phyloP scores from a whole-genome alignment of 1,284 basidiomycete genomes.

The Sporisorium iseilematis-ciliati region DNA sequence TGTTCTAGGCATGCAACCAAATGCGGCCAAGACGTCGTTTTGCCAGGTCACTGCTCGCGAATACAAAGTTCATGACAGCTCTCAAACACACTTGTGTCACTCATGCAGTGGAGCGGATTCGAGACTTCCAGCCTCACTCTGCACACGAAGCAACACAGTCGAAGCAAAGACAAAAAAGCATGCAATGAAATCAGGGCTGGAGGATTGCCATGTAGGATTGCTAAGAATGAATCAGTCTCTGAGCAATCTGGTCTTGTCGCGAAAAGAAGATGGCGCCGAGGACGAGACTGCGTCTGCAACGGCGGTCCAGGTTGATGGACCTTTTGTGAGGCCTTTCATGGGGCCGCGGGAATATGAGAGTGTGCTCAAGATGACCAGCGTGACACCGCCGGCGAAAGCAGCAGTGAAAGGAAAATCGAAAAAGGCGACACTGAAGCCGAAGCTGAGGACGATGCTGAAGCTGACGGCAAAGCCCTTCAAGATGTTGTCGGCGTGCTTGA shows the following conservation, averaged over 20 bases:
- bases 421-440: constrained; percentile 86
- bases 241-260: constrained; percentile 36
- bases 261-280: constrained; percentile 20
- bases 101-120: too few species aligned
- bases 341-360: constrained; percentile 77
- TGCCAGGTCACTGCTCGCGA: background rate
- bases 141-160: background rate
- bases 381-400: constrained; percentile 84
- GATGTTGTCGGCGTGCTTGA: constrained; percentile 73
- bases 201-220: constrained; percentile 1
- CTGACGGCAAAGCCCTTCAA: constrained; percentile 85
- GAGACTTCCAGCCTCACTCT: too few species aligned
- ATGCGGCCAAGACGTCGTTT: background rate
- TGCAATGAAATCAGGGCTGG: background rate
- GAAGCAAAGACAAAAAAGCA: background rate
- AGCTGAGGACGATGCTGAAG: constrained; percentile 90
- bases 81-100: too few species aligned
- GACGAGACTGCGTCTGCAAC: constrained; percentile 29
- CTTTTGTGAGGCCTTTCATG: constrained; percentile 14
- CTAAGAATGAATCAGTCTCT: constrained; percentile 15
- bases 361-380: constrained; percentile 85
- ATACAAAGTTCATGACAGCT: background rate
- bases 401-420: constrained; percentile 89
- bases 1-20: constrained; percentile 26
- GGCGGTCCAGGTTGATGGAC: constrained; percentile 17